phyloP scores from a whole-genome alignment of 345 rosid species.

The Carallia pectinifolia region DNA sequence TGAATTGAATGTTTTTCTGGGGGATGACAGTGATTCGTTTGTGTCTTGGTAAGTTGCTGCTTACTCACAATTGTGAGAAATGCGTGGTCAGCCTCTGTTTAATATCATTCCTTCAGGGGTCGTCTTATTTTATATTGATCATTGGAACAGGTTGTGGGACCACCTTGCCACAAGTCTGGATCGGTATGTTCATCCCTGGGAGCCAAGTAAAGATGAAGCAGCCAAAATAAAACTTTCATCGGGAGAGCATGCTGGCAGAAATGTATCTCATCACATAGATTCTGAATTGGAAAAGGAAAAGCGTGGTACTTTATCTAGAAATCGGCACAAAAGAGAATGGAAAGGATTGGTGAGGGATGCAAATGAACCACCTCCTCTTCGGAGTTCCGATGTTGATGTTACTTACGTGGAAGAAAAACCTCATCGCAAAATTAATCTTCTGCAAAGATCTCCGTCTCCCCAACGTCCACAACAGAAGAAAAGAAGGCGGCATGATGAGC shows the following conservation, averaged over 20 bases:
- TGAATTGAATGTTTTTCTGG: conserved; percentile 85
- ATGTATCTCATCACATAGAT: conserved; percentile 34
- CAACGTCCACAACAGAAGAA: conserved; percentile 43
- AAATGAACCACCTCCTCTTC: conserved; percentile 62
- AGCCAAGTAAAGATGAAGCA: conserved; percentile 30
- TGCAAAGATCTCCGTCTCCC: conserved; percentile 56
- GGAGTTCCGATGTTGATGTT: conserved; percentile 55
- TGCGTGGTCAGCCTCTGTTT: background rate
- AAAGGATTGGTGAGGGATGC: conserved; percentile 50
- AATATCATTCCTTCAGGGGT: too few species aligned
- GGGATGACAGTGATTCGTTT: conserved; percentile 80
- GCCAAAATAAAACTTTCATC: conserved; percentile 23
- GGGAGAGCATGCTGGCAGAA: conserved; percentile 34
- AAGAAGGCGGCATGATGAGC: conserved; percentile 54
- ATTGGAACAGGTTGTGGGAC: conserved; percentile 86
- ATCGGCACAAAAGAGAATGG: conserved; percentile 67
- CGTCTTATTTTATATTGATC: background rate
- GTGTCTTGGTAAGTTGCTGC: conserved; percentile 65
- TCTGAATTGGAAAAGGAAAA: conserved; percentile 47
- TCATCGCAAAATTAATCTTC: conserved; percentile 33
- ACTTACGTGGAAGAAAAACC: conserved; percentile 41
- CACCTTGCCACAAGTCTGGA: conserved; percentile 68
- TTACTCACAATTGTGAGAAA: conserved; percentile 3
- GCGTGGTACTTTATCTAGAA: conserved; percentile 36
- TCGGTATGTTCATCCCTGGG: conserved; percentile 49